Evolutionary conservation across 2,329 filamentous ascomycete genomes (phyloP).

Genomic region (Fonsecaea multimorphosa): DNA sequence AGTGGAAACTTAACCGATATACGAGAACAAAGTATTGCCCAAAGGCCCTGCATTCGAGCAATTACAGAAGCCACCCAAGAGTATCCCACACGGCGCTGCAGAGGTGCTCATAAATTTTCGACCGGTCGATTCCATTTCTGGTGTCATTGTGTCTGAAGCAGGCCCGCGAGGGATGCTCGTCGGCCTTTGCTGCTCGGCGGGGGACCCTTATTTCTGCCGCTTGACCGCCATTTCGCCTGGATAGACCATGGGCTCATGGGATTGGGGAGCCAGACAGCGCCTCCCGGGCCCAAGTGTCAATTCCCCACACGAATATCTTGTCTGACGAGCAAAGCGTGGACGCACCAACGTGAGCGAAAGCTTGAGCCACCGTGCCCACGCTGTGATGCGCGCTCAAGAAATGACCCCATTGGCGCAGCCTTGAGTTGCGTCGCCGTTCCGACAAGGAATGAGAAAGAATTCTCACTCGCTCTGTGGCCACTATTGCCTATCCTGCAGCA

Average conservation of each 20-base stretch:
- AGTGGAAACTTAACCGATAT: slow-evolving; percentile 15
- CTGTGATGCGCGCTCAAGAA: slow-evolving; percentile 17
- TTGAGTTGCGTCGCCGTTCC: slow-evolving; percentile 7
- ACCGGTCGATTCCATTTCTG: background rate
- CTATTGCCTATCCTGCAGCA: slow-evolving; percentile 10
- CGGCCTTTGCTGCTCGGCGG: background rate
- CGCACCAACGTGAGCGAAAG: slow-evolving; percentile 4
- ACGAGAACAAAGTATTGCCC: background rate
- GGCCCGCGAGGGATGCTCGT: background rate
- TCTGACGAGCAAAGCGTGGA: slow-evolving; percentile 23
- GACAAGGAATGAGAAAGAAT: slow-evolving; percentile 13
- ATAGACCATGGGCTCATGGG: slow-evolving; percentile 13
- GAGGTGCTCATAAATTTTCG: background rate
- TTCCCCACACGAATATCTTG: slow-evolving; percentile 25
- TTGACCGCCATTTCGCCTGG: slow-evolving; percentile 33
- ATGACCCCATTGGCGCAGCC: slow-evolving; percentile 23
- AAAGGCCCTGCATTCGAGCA: background rate
- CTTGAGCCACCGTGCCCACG: slow-evolving; percentile 3
- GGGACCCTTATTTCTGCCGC: slow-evolving; percentile 12
- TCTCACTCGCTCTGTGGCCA: slow-evolving; percentile 13
- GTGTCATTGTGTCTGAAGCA: background rate
- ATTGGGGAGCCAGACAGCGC: slow-evolving; percentile 21
- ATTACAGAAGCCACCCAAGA: background rate
- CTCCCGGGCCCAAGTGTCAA: slow-evolving; percentile 17
- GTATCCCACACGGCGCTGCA: background rate